phyloP scores from a whole-genome alignment of 2,329 filamentous ascomycete species.

The Aplosporella prunicola region DNA sequence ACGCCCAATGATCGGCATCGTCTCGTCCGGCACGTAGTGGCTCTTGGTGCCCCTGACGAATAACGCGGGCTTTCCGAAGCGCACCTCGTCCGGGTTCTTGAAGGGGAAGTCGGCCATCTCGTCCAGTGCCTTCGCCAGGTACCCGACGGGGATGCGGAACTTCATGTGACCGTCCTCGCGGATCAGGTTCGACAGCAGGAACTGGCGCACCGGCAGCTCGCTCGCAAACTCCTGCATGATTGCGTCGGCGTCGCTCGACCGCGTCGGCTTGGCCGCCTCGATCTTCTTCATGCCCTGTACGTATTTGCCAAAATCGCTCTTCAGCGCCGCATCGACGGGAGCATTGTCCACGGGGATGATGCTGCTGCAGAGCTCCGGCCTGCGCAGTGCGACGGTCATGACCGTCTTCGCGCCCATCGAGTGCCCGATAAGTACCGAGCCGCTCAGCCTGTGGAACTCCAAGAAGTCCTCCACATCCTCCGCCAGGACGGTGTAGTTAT shows the following conservation, averaged over 20 bases:
- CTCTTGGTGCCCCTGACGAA: constrained; percentile 71
- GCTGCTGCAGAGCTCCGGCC: constrained; percentile 57
- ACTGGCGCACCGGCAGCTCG: constrained; percentile 73
- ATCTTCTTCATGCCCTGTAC: constrained; percentile 77
- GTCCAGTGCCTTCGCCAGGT: constrained; percentile 57
- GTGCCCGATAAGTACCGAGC: constrained; percentile 77
- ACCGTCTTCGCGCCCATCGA: constrained; percentile 95
- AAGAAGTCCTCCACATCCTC: constrained; percentile 77
- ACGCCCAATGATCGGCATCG: constrained; percentile 64
- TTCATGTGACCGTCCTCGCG: constrained; percentile 47
- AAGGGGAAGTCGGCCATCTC: constrained; percentile 86
- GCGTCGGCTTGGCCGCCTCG: constrained; percentile 56
- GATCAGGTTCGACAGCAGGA: constrained; percentile 78
- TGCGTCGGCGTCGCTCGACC: constrained; percentile 67
- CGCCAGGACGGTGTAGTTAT: constrained; percentile 77
- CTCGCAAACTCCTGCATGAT: constrained; percentile 53
- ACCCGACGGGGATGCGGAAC: constrained; percentile 71
- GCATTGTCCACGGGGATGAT: constrained; percentile 87
- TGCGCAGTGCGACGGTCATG: constrained; percentile 72
- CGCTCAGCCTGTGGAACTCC: constrained; percentile 54
- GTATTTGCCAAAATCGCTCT: constrained; percentile 68
- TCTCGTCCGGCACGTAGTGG: constrained; percentile 72
- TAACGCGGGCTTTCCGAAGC: constrained; percentile 69
- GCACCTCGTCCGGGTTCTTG: constrained; percentile 55
- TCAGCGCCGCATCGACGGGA: constrained; percentile 68